Percentiles rank a stretch among this genome's conserved stretches.
Evolutionary conservation across 352 stramenopile species (phyloP).

Genomic region (Halophytophthora polymorphica): DNA sequence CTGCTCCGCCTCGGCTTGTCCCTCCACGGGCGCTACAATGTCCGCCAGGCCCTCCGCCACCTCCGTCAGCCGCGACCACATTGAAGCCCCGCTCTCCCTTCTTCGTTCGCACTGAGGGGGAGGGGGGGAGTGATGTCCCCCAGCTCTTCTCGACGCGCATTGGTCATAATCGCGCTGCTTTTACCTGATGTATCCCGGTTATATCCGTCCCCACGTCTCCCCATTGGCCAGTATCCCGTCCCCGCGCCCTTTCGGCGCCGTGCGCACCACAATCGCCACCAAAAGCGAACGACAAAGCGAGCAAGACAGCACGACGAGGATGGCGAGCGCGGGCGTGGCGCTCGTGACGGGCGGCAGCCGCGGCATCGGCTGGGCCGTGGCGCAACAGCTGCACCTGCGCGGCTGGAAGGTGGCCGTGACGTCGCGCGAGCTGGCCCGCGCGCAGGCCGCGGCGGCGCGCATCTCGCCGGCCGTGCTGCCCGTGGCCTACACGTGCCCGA

Average conservation of each 20-base stretch:
- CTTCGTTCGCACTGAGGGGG: not conserved
- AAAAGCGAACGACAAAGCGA: too few species aligned
- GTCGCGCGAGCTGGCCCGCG: slow-evolving; percentile 52
- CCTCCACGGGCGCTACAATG: slow-evolving; percentile 61
- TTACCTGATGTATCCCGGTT: too few species aligned
- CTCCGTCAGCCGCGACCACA: slow-evolving; percentile 71
- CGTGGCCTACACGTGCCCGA: slow-evolving; percentile 56
- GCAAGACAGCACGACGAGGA: too few species aligned
- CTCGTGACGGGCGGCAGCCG: slow-evolving; percentile 79
- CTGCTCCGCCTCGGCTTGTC: slow-evolving; percentile 8
- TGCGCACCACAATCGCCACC: too few species aligned
- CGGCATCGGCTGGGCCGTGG: slow-evolving; percentile 77
- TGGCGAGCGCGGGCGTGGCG: slow-evolving; percentile 28
- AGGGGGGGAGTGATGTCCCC: not conserved
- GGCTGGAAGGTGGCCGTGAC: slow-evolving; percentile 77
- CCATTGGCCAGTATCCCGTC: too few species aligned
- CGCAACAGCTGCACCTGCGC: slow-evolving; percentile 50
- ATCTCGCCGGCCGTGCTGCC: slow-evolving; percentile 50
- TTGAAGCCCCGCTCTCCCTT: slow-evolving; percentile 8
- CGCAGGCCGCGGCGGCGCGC: slow-evolving; percentile 40
- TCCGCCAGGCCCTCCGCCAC: slow-evolving; percentile 57
- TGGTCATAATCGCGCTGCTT: too few species aligned
- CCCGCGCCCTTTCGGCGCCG: too few species aligned
- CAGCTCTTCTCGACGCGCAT: too few species aligned
- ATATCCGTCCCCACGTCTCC: too few species aligned